A percentile compares a stretch with the other conserved stretches of the same genome.
These are phyloP conservation scores for Forsythia suspensa DNA, from an alignment of 257 asterid species.

Conservation along the genomic window DNA sequence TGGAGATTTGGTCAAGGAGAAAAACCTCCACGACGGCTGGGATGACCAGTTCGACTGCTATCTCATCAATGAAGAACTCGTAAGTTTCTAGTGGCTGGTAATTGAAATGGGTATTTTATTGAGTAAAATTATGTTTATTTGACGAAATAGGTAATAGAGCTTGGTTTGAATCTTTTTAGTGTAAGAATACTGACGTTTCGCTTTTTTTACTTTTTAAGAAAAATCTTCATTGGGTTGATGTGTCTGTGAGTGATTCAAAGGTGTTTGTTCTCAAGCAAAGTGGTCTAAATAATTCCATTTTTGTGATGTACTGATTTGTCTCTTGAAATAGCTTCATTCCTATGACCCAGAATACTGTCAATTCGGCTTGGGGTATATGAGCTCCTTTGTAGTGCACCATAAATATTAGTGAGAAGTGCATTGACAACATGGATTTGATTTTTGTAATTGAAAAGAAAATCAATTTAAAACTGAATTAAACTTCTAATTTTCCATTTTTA, in stretches of 20 bases:
- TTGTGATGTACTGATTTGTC: too few relatives aligned
- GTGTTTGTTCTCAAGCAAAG: too few relatives aligned
- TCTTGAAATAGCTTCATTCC: background rate
- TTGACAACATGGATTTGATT: background rate
- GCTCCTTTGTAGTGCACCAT: background rate
- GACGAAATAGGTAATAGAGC: background rate
- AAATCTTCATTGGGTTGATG: too few relatives aligned
- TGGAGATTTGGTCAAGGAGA: conserved; percentile 83
- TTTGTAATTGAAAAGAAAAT: background rate
- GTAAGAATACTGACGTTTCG: too few relatives aligned
- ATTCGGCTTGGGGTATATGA: background rate
- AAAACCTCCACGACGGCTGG: conserved; percentile 94
- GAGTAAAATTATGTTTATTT: background rate
- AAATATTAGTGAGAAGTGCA: too few relatives aligned
- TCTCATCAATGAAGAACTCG: conserved; percentile 89
- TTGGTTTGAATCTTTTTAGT: too few relatives aligned
- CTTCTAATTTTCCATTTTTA: background rate
- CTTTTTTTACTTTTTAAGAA: too few relatives aligned
- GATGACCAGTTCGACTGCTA: conserved; percentile 78
- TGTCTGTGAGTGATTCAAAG: too few relatives aligned
- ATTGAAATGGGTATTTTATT: conserved; percentile 2
- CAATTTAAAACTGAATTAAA: background rate
- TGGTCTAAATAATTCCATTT: too few relatives aligned
- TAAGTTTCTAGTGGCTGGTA: conserved; percentile 25
- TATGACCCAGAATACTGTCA: too few relatives aligned